Evolutionary conservation across 2,329 filamentous ascomycete species (phyloP), one percentile per base, ranked within the genome.

Genomic region (Rachicladosporium sp.): DNA sequence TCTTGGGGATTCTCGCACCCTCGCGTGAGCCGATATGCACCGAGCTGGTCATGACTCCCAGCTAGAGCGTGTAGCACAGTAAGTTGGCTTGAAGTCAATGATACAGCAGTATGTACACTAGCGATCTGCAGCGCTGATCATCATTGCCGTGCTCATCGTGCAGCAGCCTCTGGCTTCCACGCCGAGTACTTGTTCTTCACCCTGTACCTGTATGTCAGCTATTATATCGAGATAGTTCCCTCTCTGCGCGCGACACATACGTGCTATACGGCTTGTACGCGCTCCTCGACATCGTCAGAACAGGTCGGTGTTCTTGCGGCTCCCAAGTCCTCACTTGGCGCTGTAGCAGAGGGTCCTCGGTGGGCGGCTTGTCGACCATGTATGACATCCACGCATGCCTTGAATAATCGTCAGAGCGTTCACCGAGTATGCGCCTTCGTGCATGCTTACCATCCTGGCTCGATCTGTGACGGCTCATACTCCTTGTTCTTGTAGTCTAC

Each of bases 361-460:
- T 75, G 2, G 91, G 91, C 30, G 89, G 78, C 64, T 83, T 82
- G 64, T 96, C 87, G 54, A 94, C 80, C 66, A 79, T 69, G 67
- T 98, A 96, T 50, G 86, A 86, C 53, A 98, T 87, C 91, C 91
- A 98, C 23, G 84, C 86, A 67, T 96, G 91, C 91, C 74, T 77
- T 44, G 55, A 23, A 12, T 12, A 34, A 6, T 21, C 34, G 41
- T 47, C 21, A 41, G 37, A n/a, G n/a, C n/a, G n/a, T n/a, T n/a
- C 29, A 33, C 10, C 34, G 11, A 21, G 4, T 29, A 4, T 11
- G 1, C 2, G 33, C 23, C 6, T 29, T 7, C 13, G 2, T 4
- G 33, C 23, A 35, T 12, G 36, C 53, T 19, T 65, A 77, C 73
- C 91, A 98, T 64, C 89, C 84, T 37, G 89, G 88, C 65, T 96